Evolutionary conservation across 192 early-diverging fungal genomes (phyloP).

Genomic region (Linnemannia exigua): DNA sequence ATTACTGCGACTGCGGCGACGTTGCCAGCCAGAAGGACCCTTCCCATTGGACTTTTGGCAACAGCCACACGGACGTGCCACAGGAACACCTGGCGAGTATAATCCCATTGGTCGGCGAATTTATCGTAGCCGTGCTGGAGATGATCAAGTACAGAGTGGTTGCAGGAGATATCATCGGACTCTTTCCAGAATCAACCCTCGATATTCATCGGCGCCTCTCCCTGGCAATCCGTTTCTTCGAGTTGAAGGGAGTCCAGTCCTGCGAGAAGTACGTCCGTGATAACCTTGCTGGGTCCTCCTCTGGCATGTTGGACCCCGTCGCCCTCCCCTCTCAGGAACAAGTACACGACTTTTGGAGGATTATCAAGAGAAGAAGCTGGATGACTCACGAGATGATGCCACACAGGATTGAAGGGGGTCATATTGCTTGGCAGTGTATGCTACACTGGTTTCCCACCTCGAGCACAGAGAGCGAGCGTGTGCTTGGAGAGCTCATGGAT

Average conservation of each 20-base stretch:
- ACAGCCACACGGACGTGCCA: background rate
- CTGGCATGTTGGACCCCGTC: background rate
- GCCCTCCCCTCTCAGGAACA: background rate
- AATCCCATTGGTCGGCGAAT: background rate
- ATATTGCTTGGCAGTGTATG: constrained; percentile 14
- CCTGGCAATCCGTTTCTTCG: constrained; percentile 17
- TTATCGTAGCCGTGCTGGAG: constrained; percentile 34
- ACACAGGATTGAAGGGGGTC: background rate
- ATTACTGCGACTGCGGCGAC: constrained; percentile 32
- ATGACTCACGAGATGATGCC: background rate
- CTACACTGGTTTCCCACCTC: constrained; percentile 1
- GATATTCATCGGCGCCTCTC: background rate
- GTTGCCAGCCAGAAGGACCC: background rate
- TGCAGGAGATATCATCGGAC: background rate
- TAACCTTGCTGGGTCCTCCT: background rate
- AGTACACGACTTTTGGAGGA: background rate
- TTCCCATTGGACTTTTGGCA: constrained; percentile 6
- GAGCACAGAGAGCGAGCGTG: background rate
- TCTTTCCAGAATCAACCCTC: background rate
- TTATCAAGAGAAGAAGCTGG: background rate
- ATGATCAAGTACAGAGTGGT: constrained; percentile 24
- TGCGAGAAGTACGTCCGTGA: background rate
- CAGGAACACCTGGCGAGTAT: background rate
- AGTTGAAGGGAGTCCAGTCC: background rate
- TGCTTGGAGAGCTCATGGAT: constrained; percentile 7